Percentiles rank a stretch among this genome's conserved stretches.
Evolutionary conservation across 768 basidiomycete species (phyloP).

Genomic region (Pluteus cervinus): DNA sequence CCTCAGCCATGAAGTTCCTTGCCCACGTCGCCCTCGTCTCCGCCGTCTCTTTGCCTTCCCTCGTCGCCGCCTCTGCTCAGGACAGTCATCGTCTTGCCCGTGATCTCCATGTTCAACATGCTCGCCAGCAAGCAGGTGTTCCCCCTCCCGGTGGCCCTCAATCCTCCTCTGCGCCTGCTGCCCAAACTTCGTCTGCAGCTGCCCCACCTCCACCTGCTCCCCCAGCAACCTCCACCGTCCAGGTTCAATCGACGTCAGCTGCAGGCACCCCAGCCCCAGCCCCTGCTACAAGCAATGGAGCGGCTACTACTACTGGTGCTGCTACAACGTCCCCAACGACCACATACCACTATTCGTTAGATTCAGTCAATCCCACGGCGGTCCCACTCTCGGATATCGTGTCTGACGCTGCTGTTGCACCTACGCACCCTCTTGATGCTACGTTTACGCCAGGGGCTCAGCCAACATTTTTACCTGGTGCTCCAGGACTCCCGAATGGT

Average conservation of each 20-base stretch:
- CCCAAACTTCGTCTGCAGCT: slow-evolving; percentile 5
- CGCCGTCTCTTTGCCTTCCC: slow-evolving; percentile 29
- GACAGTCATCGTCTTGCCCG: background rate
- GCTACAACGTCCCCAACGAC: slow-evolving; percentile 22
- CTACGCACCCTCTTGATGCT: slow-evolving; percentile 39
- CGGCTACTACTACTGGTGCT: slow-evolving; percentile 10
- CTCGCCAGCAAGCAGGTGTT: background rate
- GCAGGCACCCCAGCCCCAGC: slow-evolving; percentile 7
- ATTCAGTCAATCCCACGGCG: slow-evolving; percentile 54
- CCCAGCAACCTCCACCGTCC: slow-evolving; percentile 3
- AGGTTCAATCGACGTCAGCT: slow-evolving; percentile 5
- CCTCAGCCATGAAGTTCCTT: slow-evolving; percentile 28
- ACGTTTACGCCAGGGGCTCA: slow-evolving; percentile 44
- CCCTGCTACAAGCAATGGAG: slow-evolving; percentile 7
- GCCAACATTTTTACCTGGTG: slow-evolving; percentile 46
- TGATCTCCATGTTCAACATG: background rate
- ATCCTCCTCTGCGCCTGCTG: background rate
- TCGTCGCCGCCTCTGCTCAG: slow-evolving; percentile 15
- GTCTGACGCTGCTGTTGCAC: slow-evolving; percentile 31
- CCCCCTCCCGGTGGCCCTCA: background rate
- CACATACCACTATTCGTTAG: slow-evolving; percentile 36
- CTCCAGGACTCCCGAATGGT: slow-evolving; percentile 58
- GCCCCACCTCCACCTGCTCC: slow-evolving; percentile 9
- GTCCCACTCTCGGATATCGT: slow-evolving; percentile 47
- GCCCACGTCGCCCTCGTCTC: slow-evolving; percentile 20